Evolutionary conservation across 2,329 filamentous ascomycete species (phyloP).

Genomic region (Emericellopsis atlantica): DNA sequence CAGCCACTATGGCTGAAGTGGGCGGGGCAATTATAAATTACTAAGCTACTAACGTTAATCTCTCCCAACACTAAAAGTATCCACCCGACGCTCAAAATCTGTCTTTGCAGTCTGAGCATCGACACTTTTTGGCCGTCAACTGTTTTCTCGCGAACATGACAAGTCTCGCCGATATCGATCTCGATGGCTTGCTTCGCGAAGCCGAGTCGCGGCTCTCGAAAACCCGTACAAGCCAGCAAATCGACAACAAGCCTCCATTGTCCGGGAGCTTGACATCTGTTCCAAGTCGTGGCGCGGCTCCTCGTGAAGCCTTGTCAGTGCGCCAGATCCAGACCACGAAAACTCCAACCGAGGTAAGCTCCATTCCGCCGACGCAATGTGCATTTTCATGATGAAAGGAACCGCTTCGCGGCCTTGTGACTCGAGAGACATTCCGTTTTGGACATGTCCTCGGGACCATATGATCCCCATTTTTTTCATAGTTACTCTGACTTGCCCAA

Average conservation of each 20-base stretch:
- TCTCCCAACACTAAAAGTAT: too few relatives aligned
- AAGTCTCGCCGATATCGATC: constrained; percentile 11
- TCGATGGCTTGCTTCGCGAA: constrained; percentile 18
- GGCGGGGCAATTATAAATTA: too few relatives aligned
- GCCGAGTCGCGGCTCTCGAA: constrained; percentile 18
- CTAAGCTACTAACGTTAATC: too few relatives aligned
- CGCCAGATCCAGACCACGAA: constrained; percentile 4
- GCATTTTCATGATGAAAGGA: constrained; percentile 24
- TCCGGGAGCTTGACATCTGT: too few relatives aligned
- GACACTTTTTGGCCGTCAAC: too few relatives aligned
- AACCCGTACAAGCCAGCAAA: not conserved
- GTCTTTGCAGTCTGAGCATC: too few relatives aligned
- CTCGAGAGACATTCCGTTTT: constrained; percentile 26
- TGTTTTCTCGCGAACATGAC: too few relatives aligned
- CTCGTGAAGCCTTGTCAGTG: constrained; percentile 1
- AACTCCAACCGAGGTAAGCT: constrained; percentile 14
- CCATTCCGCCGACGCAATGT: not conserved
- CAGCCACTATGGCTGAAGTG: too few relatives aligned
- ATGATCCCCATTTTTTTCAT: constrained; percentile 44
- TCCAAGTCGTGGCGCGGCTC: too few relatives aligned
- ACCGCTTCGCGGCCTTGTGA: constrained; percentile 21
- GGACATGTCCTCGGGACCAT: constrained; percentile 44
- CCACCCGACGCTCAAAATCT: too few relatives aligned
- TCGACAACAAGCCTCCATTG: constrained; percentile 1
- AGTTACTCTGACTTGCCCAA: constrained; percentile 56